A percentile compares a stretch with the other conserved stretches of the same genome.
phyloP scores from a whole-genome alignment of 257 asterid genomes.

The Nicotiana obtusifolia region DNA sequence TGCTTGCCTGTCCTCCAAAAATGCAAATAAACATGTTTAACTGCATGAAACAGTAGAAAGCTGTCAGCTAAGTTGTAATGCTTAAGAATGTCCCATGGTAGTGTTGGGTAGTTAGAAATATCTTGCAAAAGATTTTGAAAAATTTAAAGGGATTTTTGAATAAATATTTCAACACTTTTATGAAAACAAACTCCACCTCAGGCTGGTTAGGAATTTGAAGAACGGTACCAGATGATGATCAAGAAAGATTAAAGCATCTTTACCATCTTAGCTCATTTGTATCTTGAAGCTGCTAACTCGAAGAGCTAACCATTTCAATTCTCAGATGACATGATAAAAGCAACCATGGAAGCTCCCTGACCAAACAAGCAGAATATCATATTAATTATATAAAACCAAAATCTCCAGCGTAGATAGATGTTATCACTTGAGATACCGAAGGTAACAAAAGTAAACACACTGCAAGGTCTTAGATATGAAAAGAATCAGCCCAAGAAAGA shows the following conservation, averaged over 20 bases:
- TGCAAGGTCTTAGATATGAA: neutral
- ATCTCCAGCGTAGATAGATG: neutral
- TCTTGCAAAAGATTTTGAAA: neutral
- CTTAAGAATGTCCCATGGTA: neutral
- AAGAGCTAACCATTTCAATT: neutral
- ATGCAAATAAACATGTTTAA: neutral
- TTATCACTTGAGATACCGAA: neutral
- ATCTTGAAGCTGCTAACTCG: neutral
- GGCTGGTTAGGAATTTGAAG: neutral
- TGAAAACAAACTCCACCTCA: neutral
- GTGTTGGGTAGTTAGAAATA: neutral
- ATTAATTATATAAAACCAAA: neutral
- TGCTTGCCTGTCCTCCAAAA: neutral
- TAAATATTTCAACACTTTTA: neutral
- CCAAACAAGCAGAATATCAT: neutral
- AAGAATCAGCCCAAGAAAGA: neutral
- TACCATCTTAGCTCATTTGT: neutral
- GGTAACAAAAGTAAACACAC: neutral
- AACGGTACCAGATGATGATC: neutral
- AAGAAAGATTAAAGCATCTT: neutral
- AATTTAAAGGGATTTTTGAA: neutral
- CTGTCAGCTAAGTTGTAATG: neutral
- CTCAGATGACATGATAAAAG: neutral
- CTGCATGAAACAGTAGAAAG: neutral
- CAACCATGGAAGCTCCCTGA: neutral